phyloP scores from a whole-genome alignment of 345 rosid genomes.

The Turnera subulata region DNA sequence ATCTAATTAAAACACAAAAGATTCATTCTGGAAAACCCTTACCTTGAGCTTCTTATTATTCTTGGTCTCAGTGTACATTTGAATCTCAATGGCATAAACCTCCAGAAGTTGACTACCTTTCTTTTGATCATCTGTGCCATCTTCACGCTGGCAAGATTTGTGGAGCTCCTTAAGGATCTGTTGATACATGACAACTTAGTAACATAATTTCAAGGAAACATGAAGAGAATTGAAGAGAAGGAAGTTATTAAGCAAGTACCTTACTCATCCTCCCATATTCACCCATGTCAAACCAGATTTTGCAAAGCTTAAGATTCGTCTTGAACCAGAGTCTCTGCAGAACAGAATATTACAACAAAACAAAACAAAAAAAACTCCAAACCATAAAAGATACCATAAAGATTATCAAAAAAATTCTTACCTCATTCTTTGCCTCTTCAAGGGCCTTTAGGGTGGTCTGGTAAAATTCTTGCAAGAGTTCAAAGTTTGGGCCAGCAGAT shows the following conservation, averaged over 20 bases:
- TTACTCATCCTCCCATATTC: conserved; percentile 97
- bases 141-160: conserved; percentile 95
- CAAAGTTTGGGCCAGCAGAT: conserved; percentile 92
- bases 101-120: conserved; percentile 99
- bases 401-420: conserved; percentile 13
- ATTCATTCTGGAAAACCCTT: conserved; percentile 9
- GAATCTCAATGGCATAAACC: conserved; percentile 97
- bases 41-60: conserved; percentile 98
- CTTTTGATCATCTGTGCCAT: conserved; percentile 98
- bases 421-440: conserved; percentile 99
- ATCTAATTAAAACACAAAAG: background rate
- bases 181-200: conserved; percentile 5
- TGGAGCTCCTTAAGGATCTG: conserved; percentile 96
- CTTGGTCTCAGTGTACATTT: conserved; percentile 96
- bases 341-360: too few species aligned
- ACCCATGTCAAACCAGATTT: conserved; percentile 96
- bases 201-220: background rate
- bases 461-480: conserved; percentile 82
- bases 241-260: conserved; percentile 39
- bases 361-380: conserved; percentile 24
- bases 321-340: conserved; percentile 99
- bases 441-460: conserved; percentile 96
- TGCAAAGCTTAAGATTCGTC: conserved; percentile 97
- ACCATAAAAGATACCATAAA: background rate
- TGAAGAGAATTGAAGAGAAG: background rate